Base-by-base conservation (phyloP, 1,139 yeast species). In the Candida anutae region DNA sequence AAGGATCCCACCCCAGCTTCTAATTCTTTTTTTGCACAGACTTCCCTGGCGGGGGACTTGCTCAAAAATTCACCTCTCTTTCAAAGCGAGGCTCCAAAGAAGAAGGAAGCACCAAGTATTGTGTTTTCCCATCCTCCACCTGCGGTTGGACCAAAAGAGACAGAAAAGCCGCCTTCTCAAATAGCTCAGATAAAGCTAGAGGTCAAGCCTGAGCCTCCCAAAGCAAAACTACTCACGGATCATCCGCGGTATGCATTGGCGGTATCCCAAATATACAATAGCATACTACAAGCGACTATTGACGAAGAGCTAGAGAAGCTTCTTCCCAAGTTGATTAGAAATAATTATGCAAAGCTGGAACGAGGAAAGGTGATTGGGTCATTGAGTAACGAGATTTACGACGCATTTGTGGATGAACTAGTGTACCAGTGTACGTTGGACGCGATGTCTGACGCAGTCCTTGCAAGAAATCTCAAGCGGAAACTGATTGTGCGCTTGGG, bases 401-500 rank as follows among this genome's bases (percentile, higher is more conserved):
- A 53, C 9, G 82, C 85, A 1, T 77, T 82, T 41, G 40, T 82
- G 26, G 62, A 69, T 22, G 88, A 81, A 38, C 53, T 67, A 21
- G 44, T 71, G 0, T 70, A 62, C 37, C 50, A 69, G 20, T 48
- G 58, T 2, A 44, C 60, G 0, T 43, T 69, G 23, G 67, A 70
- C 21, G 43, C 62, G 0, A 45, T 55, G 23, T 77, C 83, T 0
- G 62, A 53, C 12, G 21, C 38, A 2, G 41, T 52, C 24, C 48
- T 56, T 28, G 38, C 47, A 2, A 36, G 34, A 8, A 42, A 39
- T 8, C 31, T 63, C 16, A 58, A 54, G 31, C 42, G 36, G 13
- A 43, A 32, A n/a, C 35, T 46, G 2, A 41, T 66, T 4, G 38
- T 37, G 22, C 42, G 36, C 19, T 22, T 70, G 14, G 38, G 38